phyloP scores from a whole-genome alignment of 495 filamentous ascomycete species.

The Neurospora tetraspora region DNA sequence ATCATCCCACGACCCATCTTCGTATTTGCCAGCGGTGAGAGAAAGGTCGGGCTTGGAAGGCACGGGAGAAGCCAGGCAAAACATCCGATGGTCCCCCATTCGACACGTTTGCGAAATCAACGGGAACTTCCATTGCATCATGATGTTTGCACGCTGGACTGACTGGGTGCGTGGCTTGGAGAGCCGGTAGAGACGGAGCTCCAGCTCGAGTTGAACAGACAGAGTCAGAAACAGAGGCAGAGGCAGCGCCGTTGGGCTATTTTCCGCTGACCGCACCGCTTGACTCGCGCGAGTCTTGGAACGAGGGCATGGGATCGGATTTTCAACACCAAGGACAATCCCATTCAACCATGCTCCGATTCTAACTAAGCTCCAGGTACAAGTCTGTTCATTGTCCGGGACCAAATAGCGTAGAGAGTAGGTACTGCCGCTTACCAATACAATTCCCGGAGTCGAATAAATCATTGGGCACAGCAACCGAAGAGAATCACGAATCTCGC shows the following conservation, averaged over 20 bases:
- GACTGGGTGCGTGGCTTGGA: neutral
- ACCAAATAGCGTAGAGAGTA: neutral
- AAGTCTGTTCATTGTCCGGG: neutral
- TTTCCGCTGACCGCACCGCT: neutral
- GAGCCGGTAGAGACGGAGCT: neutral
- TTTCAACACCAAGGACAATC: neutral
- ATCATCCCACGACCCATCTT: neutral
- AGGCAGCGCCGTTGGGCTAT: neutral
- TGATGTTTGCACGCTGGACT: neutral
- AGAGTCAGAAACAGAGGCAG: neutral
- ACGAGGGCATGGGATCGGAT: neutral
- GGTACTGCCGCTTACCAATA: neutral
- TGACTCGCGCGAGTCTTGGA: neutral
- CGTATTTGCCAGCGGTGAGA: neutral
- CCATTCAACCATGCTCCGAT: neutral
- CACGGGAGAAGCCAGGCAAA: neutral
- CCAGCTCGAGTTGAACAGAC: neutral
- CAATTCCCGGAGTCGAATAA: neutral
- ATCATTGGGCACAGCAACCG: neutral
- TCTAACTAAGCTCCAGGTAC: neutral
- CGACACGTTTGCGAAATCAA: neutral
- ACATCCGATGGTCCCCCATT: neutral
- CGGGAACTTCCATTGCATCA: neutral
- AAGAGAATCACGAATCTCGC: neutral
- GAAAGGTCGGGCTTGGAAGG: neutral